Conservation (phyloP, 352 stramenopile genomes). For the Phytopythium chamaehyphon region DNA sequence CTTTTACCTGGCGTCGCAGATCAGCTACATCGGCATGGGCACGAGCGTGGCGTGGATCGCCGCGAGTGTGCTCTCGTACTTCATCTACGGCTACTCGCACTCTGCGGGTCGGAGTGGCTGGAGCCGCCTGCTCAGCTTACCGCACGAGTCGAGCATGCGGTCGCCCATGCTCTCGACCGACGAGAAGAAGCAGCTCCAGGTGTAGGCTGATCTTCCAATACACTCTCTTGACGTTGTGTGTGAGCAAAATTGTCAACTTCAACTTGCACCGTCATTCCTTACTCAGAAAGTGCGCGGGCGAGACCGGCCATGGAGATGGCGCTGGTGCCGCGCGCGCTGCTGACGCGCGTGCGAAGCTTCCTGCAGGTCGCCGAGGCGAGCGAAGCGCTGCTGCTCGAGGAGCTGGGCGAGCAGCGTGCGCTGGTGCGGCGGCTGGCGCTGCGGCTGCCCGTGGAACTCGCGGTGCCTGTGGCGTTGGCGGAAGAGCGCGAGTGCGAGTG, state of each 20-base stretch:
- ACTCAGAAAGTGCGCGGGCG: neutral
- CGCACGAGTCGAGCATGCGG: constrained; percentile 34
- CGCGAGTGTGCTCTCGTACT: constrained; percentile 65
- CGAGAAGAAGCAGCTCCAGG: too few relatives aligned
- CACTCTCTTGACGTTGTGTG: neutral
- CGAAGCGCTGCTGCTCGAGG: constrained; percentile 1
- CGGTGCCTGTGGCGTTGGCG: neutral
- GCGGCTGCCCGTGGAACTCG: neutral
- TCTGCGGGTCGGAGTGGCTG: constrained; percentile 58
- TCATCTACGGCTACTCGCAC: constrained; percentile 70
- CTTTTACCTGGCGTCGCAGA: constrained; percentile 70
- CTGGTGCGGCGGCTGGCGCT: neutral
- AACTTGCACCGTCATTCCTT: too few relatives aligned
- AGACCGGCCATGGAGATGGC: neutral
- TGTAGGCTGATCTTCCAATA: too few relatives aligned
- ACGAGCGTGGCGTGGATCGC: constrained; percentile 49
- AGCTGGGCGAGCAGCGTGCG: neutral
- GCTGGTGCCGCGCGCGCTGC: neutral
- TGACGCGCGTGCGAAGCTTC: neutral
- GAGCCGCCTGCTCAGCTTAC: constrained; percentile 46
- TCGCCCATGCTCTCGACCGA: constrained; percentile 13
- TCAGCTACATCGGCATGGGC: constrained; percentile 46
- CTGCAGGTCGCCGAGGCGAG: constrained; percentile 1
- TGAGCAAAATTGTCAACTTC: too few relatives aligned
- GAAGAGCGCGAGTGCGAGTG: neutral